Conservation (phyloP, 345 rosid species). For the Corymbia maculata region DNA sequence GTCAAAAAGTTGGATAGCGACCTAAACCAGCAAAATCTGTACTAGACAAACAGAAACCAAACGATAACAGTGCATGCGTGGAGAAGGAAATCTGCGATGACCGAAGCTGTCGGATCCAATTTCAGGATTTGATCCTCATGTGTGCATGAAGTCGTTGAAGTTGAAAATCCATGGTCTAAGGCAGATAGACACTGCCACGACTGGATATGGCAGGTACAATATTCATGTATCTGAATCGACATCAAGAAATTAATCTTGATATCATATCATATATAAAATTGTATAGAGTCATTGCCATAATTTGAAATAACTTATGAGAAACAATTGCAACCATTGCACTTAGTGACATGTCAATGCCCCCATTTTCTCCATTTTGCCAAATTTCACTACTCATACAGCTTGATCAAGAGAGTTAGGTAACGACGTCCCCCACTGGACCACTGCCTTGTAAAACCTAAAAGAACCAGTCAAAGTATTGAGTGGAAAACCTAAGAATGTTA, state of each 20-base stretch:
- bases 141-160: not conserved
- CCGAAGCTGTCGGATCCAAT: not conserved
- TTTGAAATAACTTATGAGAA: not conserved
- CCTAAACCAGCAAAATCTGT: not conserved
- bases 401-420: not conserved
- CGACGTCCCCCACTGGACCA: not conserved
- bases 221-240: not conserved
- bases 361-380: not conserved
- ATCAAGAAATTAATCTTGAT: not conserved
- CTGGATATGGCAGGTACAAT: not conserved
- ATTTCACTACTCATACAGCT: not conserved
- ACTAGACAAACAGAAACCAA: not conserved
- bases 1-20: not conserved
- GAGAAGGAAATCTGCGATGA: not conserved
- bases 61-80: not conserved
- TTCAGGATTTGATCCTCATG: not conserved
- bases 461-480: not conserved
- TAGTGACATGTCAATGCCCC: not conserved
- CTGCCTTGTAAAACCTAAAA: not conserved
- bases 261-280: not conserved
- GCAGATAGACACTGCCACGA: not conserved
- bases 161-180: not conserved
- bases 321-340: not conserved
- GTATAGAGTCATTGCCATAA: not conserved
- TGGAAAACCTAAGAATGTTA: not conserved